Base-by-base conservation (phyloP, 352 stramenopile species). In the Phytophthora tubulina region DNA sequence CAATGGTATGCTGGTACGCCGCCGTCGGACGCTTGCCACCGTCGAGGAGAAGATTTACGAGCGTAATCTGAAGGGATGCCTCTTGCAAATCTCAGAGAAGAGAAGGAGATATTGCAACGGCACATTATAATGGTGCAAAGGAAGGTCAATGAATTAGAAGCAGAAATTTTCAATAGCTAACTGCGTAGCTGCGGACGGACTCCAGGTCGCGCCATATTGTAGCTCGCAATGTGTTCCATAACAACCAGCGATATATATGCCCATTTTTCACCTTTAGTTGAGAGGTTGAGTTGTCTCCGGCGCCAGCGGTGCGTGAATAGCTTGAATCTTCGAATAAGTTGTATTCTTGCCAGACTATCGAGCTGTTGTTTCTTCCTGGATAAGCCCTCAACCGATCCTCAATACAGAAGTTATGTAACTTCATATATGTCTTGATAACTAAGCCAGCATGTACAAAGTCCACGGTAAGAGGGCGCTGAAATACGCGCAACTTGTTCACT, bases 371-470 rank as follows among this genome's bases (percentile, higher is more conserved):
- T 27, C 6, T 17, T 53, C 13, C 3, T 53, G 6, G 17, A 38
- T 53, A 31, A 11, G 10, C 36, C 36, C 10, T 41, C 10, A 41
- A 11, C 7, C 36, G 36, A 41, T 53, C 30, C 3, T 38, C 27
- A 17, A 38, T 53, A 13, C 46, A 53, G 10, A 17, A 53, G 11
- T 53, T 53, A 9, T 53, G 46, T 27, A 70, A 17, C 17, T 63
- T 63, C 61, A 69, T 62, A 10, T 42, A 62, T 8, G 45, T 63
- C 17, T 63, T 50, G 8, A 70, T 69, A 5, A 62, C 51, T 4
- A 55, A n/a, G 2, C 42, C n/a, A 2, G 27, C 27, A 14, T 70
- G 15, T 0, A 35, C 6, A 32, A 31, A 58, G 17, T 58, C 52
- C 2, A 70, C 42, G 0, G 10, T 8, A n/a, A 63, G 15, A 3